Evolutionary conservation across 2,329 filamentous ascomycete species (phyloP).

Genomic region (Penicillium expansum): DNA sequence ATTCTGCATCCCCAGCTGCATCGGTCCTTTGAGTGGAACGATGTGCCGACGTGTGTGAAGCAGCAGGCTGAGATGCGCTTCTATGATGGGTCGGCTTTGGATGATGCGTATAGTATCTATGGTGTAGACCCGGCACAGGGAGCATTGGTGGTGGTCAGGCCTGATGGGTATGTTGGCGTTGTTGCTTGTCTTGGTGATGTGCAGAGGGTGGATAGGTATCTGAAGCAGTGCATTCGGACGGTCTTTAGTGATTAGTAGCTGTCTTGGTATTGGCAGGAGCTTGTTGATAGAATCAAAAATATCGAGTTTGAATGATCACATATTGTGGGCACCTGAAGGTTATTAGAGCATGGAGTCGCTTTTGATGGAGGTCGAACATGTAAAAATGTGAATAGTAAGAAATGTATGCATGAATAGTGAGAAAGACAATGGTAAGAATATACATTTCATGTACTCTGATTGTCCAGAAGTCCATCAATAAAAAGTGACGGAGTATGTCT

Average conservation of each 20-base stretch:
- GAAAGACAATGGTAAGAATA: neutral
- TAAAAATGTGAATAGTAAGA: neutral
- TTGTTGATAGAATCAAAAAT: neutral
- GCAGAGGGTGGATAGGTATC: neutral
- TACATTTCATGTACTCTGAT: neutral
- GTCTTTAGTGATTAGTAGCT: neutral
- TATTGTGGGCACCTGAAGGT: neutral
- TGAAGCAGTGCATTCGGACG: neutral
- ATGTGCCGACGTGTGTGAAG: conserved; percentile 30
- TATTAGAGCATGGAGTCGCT: neutral
- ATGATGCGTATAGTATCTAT: conserved; percentile 36
- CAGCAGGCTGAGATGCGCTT: conserved; percentile 35
- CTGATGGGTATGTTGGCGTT: conserved; percentile 39
- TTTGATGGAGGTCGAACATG: neutral
- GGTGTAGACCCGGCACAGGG: conserved; percentile 32
- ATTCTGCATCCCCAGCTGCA: conserved; percentile 30
- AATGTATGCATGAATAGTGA: neutral
- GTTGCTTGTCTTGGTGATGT: neutral
- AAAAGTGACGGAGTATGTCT: neutral
- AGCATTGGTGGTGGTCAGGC: conserved; percentile 35
- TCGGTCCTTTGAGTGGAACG: conserved; percentile 30
- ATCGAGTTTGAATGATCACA: neutral
- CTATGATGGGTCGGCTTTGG: conserved; percentile 30
- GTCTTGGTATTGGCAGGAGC: neutral
- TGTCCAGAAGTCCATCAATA: neutral